Percentiles rank a stretch among this genome's conserved stretches.
Conservation (phyloP, 805 yeast species). For the Metschnikowia dekortorum region DNA sequence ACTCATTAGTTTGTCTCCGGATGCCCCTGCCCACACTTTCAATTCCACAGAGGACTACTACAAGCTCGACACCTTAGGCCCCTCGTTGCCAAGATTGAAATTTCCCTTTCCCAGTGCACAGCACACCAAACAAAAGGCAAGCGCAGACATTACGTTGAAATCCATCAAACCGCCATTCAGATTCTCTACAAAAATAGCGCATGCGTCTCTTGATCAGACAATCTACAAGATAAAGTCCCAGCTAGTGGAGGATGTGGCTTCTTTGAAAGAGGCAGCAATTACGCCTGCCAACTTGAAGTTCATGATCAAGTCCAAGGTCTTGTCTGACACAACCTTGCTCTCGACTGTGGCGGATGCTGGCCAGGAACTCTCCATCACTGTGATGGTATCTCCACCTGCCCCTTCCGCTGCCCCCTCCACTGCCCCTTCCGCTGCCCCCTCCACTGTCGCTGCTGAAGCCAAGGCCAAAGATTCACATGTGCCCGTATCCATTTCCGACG, state of each 20-base stretch:
- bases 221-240: constrained; percentile 36
- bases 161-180: constrained; percentile 69
- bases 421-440: background rate
- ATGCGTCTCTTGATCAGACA: constrained; percentile 24
- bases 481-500: constrained; percentile 9
- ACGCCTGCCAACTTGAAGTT: constrained; percentile 44
- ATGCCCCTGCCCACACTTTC: constrained; percentile 29
- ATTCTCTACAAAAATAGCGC: constrained; percentile 36
- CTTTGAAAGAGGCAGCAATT: constrained; percentile 24
- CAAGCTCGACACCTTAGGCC: constrained; percentile 35
- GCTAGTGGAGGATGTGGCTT: constrained; percentile 28
- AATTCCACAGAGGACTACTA: constrained; percentile 28
- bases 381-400: constrained; percentile 17
- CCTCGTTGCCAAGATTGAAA: constrained; percentile 46
- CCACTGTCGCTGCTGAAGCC: background rate
- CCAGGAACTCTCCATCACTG: constrained; percentile 11
- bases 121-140: background rate
- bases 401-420: background rate
- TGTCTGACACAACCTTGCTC: constrained; percentile 47
- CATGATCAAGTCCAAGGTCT: constrained; percentile 58
- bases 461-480: background rate
- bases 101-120: constrained; percentile 26
- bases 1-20: constrained; percentile 43
- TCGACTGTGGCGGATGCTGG: constrained; percentile 17
- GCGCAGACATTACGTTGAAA: constrained; percentile 42